A percentile compares a stretch with the other conserved stretches of the same genome.
Evolutionary conservation across 148 eudicot species (phyloP).

Genomic region (Vaccinium macrocarpon): DNA sequence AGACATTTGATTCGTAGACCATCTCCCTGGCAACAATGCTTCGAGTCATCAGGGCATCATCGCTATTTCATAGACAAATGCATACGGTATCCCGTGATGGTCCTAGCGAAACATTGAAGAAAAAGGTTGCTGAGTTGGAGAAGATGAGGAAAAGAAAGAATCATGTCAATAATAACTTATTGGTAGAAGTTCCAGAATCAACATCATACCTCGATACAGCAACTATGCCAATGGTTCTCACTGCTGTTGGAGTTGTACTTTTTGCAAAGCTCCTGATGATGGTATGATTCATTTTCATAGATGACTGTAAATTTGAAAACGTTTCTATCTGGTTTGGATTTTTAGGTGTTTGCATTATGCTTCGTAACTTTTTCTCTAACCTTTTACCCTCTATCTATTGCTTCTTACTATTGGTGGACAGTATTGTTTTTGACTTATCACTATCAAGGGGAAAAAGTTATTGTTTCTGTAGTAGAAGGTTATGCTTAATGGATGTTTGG

Average conservation of each 20-base stretch:
- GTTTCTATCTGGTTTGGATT: background rate
- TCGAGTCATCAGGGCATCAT: constrained; percentile 27
- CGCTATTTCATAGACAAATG: constrained; percentile 39
- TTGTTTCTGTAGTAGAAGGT: background rate
- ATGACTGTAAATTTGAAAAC: background rate
- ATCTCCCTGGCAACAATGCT: constrained; percentile 30
- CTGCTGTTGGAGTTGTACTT: constrained; percentile 77
- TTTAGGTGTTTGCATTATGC: background rate
- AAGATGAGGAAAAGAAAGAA: constrained; percentile 47
- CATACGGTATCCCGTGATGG: constrained; percentile 44
- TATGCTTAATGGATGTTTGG: background rate
- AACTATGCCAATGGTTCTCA: constrained; percentile 67
- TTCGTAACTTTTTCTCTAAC: background rate
- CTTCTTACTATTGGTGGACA: background rate
- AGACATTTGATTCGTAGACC: background rate
- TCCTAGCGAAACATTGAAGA: constrained; percentile 70
- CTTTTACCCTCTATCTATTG: background rate
- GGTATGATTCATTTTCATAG: constrained; percentile 38
- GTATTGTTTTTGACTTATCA: background rate
- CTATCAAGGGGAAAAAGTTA: background rate
- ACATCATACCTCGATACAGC: constrained; percentile 67
- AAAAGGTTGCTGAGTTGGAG: constrained; percentile 52
- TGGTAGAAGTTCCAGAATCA: constrained; percentile 81
- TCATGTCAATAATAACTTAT: constrained; percentile 49
- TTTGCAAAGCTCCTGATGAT: constrained; percentile 82